Evolutionary conservation across 345 rosid genomes (phyloP).

Genomic region (Nephelium lappaceum): DNA sequence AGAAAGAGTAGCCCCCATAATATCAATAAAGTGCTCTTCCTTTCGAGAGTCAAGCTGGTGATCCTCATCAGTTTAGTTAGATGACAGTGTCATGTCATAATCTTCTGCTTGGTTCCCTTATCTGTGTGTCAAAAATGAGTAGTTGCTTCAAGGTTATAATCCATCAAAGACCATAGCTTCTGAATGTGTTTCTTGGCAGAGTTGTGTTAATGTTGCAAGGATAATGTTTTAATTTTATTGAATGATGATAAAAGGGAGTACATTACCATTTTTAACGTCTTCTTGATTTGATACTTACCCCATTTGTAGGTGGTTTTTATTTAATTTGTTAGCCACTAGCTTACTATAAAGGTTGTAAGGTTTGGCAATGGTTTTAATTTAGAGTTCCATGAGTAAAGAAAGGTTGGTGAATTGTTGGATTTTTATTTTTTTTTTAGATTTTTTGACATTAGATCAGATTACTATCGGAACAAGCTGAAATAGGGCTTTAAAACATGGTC

Average conservation of each 20-base stretch:
- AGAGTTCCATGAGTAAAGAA: too few relatives aligned
- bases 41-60: conserved; percentile 8
- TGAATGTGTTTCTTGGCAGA: conserved; percentile 8
- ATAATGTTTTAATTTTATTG: conserved; percentile 15
- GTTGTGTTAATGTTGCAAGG: not conserved
- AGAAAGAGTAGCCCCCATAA: conserved; percentile 63
- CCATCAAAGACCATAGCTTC: not conserved
- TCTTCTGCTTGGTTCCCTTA: not conserved
- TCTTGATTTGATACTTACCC: not conserved
- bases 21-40: conserved; percentile 3
- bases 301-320: not conserved
- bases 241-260: conserved; percentile 13
- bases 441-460: too few relatives aligned
- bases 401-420: too few relatives aligned
- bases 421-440: too few relatives aligned
- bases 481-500: too few relatives aligned
- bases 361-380: too few relatives aligned
- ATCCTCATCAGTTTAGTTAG: conserved; percentile 9
- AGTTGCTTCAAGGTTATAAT: not conserved
- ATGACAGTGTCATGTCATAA: not conserved
- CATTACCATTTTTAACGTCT: not conserved
- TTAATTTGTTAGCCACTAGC: too few relatives aligned
- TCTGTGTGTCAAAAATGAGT: conserved; percentile 13
- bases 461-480: too few relatives aligned
- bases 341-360: too few relatives aligned